phyloP scores from a whole-genome alignment of 768 basidiomycete genomes.

The Suillus alpinus region DNA sequence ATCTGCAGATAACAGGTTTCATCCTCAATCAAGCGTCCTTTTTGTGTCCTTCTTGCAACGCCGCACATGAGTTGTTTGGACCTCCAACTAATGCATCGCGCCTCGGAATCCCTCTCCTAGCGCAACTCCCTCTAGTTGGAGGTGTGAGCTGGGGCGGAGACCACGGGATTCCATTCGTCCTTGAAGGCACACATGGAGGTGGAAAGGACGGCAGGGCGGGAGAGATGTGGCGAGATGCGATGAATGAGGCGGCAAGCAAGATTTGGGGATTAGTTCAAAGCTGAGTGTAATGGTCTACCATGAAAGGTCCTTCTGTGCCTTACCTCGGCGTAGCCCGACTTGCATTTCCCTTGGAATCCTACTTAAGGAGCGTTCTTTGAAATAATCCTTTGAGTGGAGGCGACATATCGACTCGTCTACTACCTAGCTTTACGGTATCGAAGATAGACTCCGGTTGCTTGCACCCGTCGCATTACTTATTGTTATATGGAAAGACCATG shows the following conservation, averaged over 20 bases:
- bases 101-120: constrained; percentile 65
- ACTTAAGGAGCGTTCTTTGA: not conserved
- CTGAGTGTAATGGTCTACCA: not conserved
- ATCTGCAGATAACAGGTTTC: constrained; percentile 72
- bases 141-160: constrained; percentile 75
- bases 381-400: not conserved
- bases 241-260: constrained; percentile 26
- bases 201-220: constrained; percentile 26
- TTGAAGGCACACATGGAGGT: constrained; percentile 18
- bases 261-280: constrained; percentile 24
- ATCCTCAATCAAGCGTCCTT: constrained; percentile 89
- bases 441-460: not conserved
- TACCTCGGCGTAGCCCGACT: not conserved
- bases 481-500: not conserved
- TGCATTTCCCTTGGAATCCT: not conserved
- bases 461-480: not conserved
- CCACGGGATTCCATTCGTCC: constrained; percentile 54
- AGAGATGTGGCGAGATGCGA: constrained; percentile 29
- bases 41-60: constrained; percentile 69
- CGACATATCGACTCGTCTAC: not conserved
- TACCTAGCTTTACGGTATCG: not conserved
- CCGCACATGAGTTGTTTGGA: constrained; percentile 68
- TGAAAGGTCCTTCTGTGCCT: not conserved
- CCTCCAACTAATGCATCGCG: constrained; percentile 55
- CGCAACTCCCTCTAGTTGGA: constrained; percentile 77